These are phyloP conservation scores for Cantharellus cinnabarinus DNA, from an alignment of 768 basidiomycete species.

Conservation along the genomic window DNA sequence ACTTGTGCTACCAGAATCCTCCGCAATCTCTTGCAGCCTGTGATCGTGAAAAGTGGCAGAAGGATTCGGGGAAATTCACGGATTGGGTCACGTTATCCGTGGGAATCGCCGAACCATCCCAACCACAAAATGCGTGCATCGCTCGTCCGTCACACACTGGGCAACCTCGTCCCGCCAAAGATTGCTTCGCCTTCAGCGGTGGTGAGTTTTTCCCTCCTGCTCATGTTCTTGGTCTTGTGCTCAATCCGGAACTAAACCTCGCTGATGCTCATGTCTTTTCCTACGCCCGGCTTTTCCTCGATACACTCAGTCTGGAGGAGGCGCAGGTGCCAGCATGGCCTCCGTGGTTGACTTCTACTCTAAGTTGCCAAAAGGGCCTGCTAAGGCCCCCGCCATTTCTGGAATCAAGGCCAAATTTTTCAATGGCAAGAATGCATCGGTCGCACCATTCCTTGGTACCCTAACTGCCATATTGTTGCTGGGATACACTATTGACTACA, in stretches of 20 bases:
- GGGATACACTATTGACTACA: conserved; percentile 77
- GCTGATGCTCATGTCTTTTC: background rate
- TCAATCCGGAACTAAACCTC: background rate
- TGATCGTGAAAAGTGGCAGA: background rate
- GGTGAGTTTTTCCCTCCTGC: conserved; percentile 27
- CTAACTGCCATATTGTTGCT: conserved; percentile 50
- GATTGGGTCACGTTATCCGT: background rate
- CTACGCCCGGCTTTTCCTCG: background rate
- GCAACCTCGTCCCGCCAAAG: conserved; percentile 79
- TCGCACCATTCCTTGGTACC: conserved; percentile 39
- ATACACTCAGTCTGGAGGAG: conserved; percentile 32
- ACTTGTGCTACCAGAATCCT: too few relatives aligned
- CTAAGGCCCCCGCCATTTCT: conserved; percentile 31
- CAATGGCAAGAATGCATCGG: conserved; percentile 70
- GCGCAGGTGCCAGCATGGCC: conserved; percentile 57
- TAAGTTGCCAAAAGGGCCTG: conserved; percentile 80
- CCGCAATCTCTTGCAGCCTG: too few relatives aligned
- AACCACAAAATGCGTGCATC: conserved; percentile 47
- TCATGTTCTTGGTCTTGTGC: background rate
- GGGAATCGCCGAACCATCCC: background rate
- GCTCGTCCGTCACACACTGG: conserved; percentile 67
- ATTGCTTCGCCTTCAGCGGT: conserved; percentile 80
- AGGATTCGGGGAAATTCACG: background rate
- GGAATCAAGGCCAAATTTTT: conserved; percentile 69
- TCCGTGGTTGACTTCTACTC: conserved; percentile 91